Percentiles rank a stretch among this genome's conserved stretches.
Evolutionary conservation across 169 alveolate genomes (phyloP).

Genomic region (Babesia caballi): DNA sequence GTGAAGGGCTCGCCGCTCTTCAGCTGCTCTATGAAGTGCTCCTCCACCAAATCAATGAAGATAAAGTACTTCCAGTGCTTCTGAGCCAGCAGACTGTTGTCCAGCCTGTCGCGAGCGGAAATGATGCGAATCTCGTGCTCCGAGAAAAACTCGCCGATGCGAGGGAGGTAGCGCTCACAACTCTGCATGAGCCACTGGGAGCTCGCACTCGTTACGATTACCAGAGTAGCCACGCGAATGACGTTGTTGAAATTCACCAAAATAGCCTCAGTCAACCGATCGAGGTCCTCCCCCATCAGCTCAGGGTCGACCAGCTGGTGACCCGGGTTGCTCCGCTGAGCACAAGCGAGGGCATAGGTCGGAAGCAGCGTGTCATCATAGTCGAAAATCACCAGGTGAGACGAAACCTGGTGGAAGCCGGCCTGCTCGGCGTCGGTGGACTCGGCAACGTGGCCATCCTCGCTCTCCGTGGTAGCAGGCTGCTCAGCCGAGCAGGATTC

Average conservation of each 20-base stretch:
- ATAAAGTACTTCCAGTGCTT: slow-evolving; percentile 80
- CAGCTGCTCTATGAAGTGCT: slow-evolving; percentile 70
- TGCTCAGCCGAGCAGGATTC: background rate
- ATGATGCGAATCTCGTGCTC: slow-evolving; percentile 75
- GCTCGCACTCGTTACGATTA: slow-evolving; percentile 85
- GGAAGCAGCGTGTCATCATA: slow-evolving; percentile 86
- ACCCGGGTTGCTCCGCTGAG: slow-evolving; percentile 57
- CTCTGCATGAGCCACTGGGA: slow-evolving; percentile 81
- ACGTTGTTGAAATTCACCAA: slow-evolving; percentile 72
- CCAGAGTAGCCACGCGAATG: slow-evolving; percentile 67
- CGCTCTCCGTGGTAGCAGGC: background rate
- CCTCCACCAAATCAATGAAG: slow-evolving; percentile 75
- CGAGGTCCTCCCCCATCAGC: slow-evolving; percentile 58
- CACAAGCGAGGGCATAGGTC: slow-evolving; percentile 74
- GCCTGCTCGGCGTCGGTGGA: background rate
- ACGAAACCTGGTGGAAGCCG: background rate
- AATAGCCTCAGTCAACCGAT: slow-evolving; percentile 70
- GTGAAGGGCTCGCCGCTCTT: slow-evolving; percentile 70
- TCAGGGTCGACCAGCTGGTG: slow-evolving; percentile 60
- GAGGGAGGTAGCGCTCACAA: slow-evolving; percentile 76
- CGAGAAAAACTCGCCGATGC: slow-evolving; percentile 71
- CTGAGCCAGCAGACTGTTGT: slow-evolving; percentile 78
- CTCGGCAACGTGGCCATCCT: background rate
- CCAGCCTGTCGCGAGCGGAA: slow-evolving; percentile 82
- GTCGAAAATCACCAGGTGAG: slow-evolving; percentile 78